Base-by-base conservation (phyloP, 768 basidiomycete genomes). In the Brasilioporus rufonigricans region DNA sequence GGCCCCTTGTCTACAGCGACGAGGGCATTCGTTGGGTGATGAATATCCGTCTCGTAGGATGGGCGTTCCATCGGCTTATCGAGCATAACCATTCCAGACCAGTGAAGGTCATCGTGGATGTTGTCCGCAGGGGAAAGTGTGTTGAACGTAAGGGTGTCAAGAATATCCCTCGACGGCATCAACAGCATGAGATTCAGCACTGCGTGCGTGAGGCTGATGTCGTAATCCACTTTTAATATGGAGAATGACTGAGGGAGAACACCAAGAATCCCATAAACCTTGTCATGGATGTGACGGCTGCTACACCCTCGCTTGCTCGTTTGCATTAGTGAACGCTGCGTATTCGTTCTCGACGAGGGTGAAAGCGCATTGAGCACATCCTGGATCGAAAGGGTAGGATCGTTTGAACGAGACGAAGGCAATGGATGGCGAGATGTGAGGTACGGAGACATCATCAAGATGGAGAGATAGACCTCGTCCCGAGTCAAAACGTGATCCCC, bases 91-190 rank as follows among this genome's bases (percentile, higher is more conserved):
- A 58, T 58, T 24, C 56, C 58, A 11, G 58, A 58, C 58, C 58
- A 59, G 27, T 26, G 32, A 40, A 33, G 8, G 14, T 16, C 21
- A 26, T 48, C 27, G 12, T 52, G 45, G n/a, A 21, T 31, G 10
- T 21, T 31, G 27, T 39, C n/a, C 21, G 27, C 29, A 19, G 44
- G 55, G 5, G 58, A 16, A 40, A 51, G 56, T 3, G 3, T 44
- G 29, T 59, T 59, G 31, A 59, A 59, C 13, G 38, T 49, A 47
- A 59, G 58, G 7, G 56, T 58, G 35, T 59, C 58, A 24, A 59
- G 58, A n/a, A 58, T 29, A 9, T 52, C 56, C 0, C 48, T 40
- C 9, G 56, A 8, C 3, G 55, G 36, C 55, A 59, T 59, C 41
- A 52, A 29, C 16, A 5, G 2, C 56, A 58, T 58, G 41, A 59